These are phyloP conservation scores for Nectriaceae sp. DNA, from an alignment of 2,329 filamentous ascomycete genomes.

Conservation along the genomic window DNA sequence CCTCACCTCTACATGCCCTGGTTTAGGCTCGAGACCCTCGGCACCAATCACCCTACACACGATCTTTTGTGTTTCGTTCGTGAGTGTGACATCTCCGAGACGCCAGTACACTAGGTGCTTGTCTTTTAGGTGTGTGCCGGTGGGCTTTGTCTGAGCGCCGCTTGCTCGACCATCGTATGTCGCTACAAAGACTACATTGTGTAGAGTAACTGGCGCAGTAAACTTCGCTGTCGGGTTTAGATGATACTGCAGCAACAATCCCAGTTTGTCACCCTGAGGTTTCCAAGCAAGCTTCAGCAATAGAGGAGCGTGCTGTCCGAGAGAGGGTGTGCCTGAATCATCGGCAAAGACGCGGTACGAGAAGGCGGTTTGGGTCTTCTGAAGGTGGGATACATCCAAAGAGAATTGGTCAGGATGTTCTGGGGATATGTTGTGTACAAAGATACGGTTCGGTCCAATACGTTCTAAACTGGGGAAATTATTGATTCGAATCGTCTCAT, in stretches of 20 bases:
- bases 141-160: slow-evolving; percentile 74
- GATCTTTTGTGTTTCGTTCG: slow-evolving; percentile 70
- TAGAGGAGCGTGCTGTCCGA: slow-evolving; percentile 67
- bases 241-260: slow-evolving; percentile 80
- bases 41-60: slow-evolving; percentile 79
- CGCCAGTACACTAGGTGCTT: slow-evolving; percentile 80
- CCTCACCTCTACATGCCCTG: slow-evolving; percentile 77
- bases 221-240: slow-evolving; percentile 70
- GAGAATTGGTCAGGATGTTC: slow-evolving; percentile 78
- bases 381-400: slow-evolving; percentile 71
- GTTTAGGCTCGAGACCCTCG: slow-evolving; percentile 67
- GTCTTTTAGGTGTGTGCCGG: slow-evolving; percentile 77
- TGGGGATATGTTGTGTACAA: slow-evolving; percentile 68
- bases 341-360: slow-evolving; percentile 87
- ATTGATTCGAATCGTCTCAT: slow-evolving; percentile 77
- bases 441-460: slow-evolving; percentile 90
- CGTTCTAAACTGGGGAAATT: slow-evolving; percentile 88
- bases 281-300: slow-evolving; percentile 79
- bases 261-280: slow-evolving; percentile 80
- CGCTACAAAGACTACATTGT: slow-evolving; percentile 75
- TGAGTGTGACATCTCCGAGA: slow-evolving; percentile 71
- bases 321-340: slow-evolving; percentile 45
- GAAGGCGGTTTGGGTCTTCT: slow-evolving; percentile 79
- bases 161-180: slow-evolving; percentile 70
- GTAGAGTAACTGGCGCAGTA: slow-evolving; percentile 46